Evolutionary conservation across 2,329 filamentous ascomycete species (phyloP).

Genomic region (Colletotrichum theobromicola): DNA sequence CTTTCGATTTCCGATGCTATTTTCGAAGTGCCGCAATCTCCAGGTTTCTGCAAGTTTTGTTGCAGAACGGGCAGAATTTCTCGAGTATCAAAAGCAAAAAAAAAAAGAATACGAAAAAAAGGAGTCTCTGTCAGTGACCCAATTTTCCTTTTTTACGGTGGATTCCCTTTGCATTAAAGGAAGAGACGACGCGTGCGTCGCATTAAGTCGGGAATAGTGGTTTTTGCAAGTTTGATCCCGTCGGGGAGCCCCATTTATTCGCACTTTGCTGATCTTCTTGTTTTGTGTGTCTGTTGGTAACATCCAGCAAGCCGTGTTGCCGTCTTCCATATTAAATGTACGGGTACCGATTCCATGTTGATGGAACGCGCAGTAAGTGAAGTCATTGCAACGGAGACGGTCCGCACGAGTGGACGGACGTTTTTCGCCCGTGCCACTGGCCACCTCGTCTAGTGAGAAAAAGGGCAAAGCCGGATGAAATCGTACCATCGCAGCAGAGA

Average conservation of each 20-base stretch:
- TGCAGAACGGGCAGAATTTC: background rate
- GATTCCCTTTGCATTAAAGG: background rate
- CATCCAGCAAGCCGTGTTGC: background rate
- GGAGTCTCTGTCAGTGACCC: background rate
- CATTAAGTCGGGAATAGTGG: background rate
- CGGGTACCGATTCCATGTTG: background rate
- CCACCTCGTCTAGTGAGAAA: background rate
- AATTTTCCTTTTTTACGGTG: background rate
- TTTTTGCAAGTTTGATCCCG: background rate
- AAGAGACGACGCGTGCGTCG: background rate
- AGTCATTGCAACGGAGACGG: background rate
- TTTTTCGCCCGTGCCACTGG: background rate
- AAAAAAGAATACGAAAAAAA: background rate
- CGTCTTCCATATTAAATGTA: constrained; percentile 13
- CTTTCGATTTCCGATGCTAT: background rate
- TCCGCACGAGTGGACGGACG: background rate
- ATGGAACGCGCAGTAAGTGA: background rate
- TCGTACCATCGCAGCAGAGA: background rate
- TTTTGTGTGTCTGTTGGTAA: background rate
- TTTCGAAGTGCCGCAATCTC: background rate
- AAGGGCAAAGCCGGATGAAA: background rate
- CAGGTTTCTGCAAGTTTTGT: background rate
- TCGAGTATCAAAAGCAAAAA: background rate
- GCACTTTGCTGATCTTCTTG: background rate
- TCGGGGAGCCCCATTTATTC: background rate